Percentiles rank a stretch among this genome's conserved stretches.
phyloP scores from a whole-genome alignment of 768 basidiomycete genomes.

The Tulasnella sp. region DNA sequence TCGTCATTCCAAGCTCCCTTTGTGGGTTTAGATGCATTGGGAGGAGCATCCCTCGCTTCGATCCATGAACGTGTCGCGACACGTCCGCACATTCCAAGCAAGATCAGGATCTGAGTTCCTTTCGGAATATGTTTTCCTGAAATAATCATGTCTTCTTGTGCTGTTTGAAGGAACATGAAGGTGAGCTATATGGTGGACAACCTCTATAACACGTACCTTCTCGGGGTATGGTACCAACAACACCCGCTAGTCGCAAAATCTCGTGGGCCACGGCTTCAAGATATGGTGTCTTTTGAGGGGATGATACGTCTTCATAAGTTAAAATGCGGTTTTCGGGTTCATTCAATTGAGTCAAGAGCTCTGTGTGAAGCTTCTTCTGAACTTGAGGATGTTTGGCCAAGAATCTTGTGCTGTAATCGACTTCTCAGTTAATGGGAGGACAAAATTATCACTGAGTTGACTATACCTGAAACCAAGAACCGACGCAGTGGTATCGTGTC shows the following conservation, averaged over 20 bases:
- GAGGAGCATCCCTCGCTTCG: neutral
- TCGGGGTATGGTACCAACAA: neutral
- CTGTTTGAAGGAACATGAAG: neutral
- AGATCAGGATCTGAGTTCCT: neutral
- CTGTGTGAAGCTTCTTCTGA: neutral
- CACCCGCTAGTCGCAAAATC: neutral
- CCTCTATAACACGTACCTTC: neutral
- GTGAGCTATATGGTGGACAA: too few relatives aligned
- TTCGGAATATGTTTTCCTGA: conserved; percentile 1
- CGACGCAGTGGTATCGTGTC: neutral
- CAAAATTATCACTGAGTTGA: neutral
- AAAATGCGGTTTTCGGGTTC: neutral
- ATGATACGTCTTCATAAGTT: conserved; percentile 1
- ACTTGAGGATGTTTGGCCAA: neutral
- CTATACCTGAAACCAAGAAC: neutral
- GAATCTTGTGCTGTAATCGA: neutral
- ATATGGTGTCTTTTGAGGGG: conserved; percentile 5
- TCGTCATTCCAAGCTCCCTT: neutral
- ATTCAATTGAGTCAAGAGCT: neutral
- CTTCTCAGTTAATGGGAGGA: too few relatives aligned
- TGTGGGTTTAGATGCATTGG: neutral
- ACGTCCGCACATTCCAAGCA: neutral
- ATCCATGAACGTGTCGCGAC: neutral
- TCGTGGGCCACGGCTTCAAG: conserved; percentile 1
- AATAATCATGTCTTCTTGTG: neutral